A percentile compares a stretch with the other conserved stretches of the same genome.
Evolutionary conservation across 2,329 filamentous ascomycete species (phyloP).

Genomic region (Aspergillus tubingensis): DNA sequence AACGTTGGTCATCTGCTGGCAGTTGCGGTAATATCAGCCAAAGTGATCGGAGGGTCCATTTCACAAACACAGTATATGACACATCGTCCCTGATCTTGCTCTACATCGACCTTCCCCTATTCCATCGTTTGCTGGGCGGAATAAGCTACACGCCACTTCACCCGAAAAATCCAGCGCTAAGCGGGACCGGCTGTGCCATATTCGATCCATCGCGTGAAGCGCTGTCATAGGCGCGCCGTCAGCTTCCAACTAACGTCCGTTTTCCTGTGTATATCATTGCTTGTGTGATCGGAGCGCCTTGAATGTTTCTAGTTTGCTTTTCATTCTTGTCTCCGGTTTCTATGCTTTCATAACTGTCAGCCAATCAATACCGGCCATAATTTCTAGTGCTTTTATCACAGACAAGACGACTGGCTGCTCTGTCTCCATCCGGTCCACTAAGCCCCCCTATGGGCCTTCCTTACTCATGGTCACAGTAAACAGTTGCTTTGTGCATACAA

Average conservation of each 20-base stretch:
- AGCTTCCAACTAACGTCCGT: background rate
- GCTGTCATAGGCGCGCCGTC: background rate
- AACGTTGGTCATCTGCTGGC: background rate
- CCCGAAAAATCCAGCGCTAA: constrained; percentile 6
- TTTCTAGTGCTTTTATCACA: background rate
- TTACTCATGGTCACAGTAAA: constrained; percentile 13
- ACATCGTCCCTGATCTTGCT: background rate
- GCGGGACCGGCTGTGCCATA: constrained; percentile 3
- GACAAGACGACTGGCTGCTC: background rate
- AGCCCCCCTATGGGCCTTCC: constrained; percentile 10
- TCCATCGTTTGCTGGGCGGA: background rate
- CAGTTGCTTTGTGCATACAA: constrained; percentile 5
- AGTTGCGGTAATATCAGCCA: background rate
- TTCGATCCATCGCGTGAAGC: constrained; percentile 8
- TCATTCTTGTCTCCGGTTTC: background rate
- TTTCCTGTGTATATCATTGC: constrained; percentile 1
- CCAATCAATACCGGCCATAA: background rate
- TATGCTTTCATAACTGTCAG: background rate
- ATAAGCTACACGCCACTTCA: constrained; percentile 2
- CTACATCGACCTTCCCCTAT: background rate
- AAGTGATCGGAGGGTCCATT: background rate
- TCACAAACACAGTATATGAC: background rate
- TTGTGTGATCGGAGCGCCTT: background rate
- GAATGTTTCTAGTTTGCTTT: background rate
- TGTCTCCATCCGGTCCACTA: constrained; percentile 5